A percentile compares a stretch with the other conserved stretches of the same genome.
Evolutionary conservation across 306 rosid genomes (phyloP).

Genomic region (Arachis stenosperma): DNA sequence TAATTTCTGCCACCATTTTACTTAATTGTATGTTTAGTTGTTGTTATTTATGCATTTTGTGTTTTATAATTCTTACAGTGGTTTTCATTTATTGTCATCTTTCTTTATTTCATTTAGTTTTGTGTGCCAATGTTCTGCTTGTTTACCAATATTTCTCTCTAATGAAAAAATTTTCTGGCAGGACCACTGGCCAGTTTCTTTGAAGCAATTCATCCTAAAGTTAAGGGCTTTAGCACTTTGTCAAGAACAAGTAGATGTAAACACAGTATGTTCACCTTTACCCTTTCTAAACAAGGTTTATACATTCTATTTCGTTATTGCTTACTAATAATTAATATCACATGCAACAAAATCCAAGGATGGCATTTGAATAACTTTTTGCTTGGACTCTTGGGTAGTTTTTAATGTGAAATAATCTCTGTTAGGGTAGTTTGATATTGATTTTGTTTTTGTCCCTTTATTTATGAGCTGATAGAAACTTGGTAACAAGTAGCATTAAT

Average conservation of each 20-base stretch:
- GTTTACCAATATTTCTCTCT: conserved; percentile 15
- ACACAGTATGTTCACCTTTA: conserved; percentile 45
- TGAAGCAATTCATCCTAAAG: conserved; percentile 58
- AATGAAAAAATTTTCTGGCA: conserved; percentile 43
- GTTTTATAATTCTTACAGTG: conserved; percentile 17
- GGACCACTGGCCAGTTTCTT: conserved; percentile 85
- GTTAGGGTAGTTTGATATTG: conserved; percentile 18
- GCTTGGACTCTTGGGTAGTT: conserved; percentile 2
- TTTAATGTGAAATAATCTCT: conserved; percentile 3
- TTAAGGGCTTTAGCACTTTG: conserved; percentile 65
- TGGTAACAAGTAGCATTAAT: conserved; percentile 7
- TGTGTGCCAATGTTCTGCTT: conserved; percentile 24
- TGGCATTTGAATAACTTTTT: neutral
- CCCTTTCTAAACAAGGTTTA: conserved; percentile 21
- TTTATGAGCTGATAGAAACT: conserved; percentile 10
- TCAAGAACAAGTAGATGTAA: conserved; percentile 68
- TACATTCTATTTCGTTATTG: conserved; percentile 11
- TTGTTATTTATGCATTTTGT: conserved; percentile 4
- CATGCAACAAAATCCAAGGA: conserved; percentile 15
- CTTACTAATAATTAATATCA: neutral
- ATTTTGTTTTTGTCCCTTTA: conserved; percentile 6
- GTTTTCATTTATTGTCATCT: neutral
- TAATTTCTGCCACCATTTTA: conserved; percentile 9
- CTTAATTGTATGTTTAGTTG: conserved; percentile 18
- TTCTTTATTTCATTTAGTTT: conserved; percentile 20